phyloP scores from a whole-genome alignment of 2,329 filamentous ascomycete species.

The Geoglossum cookeanum region DNA sequence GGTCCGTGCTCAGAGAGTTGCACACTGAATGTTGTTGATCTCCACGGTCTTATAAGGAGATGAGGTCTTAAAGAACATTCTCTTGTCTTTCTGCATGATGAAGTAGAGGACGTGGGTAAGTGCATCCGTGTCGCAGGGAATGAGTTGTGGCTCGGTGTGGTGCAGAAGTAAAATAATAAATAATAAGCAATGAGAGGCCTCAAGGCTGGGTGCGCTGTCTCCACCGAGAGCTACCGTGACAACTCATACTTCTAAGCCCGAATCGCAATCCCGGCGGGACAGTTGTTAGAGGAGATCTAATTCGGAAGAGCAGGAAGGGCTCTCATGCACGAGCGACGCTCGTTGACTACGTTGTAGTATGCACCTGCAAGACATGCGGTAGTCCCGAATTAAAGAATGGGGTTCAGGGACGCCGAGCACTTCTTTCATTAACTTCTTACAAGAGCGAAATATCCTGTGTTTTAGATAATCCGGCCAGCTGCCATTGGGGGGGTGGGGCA shows the following conservation, averaged over 20 bases:
- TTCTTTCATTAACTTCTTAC: not conserved
- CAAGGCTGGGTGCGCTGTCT: not conserved
- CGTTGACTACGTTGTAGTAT: not conserved
- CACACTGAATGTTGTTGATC: slow-evolving; percentile 1
- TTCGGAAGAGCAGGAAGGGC: not conserved
- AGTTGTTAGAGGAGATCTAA: not conserved
- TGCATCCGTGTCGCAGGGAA: not conserved
- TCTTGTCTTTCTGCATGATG: not conserved
- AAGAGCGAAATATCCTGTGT: not conserved
- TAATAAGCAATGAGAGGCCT: slow-evolving; percentile 1
- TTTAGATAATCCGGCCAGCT: not conserved
- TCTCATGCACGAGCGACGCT: not conserved
- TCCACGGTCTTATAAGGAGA: not conserved
- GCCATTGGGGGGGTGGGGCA: not conserved
- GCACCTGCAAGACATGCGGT: not conserved
- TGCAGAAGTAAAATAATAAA: not conserved
- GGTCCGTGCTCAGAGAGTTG: slow-evolving; percentile 1
- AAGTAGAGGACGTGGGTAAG: not conserved
- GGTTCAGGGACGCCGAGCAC: slow-evolving; percentile 1
- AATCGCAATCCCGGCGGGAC: not conserved
- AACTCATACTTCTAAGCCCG: not conserved
- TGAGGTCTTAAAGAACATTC: not conserved
- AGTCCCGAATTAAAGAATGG: not conserved
- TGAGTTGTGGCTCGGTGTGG: not conserved
- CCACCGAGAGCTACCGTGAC: not conserved